Evolutionary conservation across 2,329 filamentous ascomycete species (phyloP), one percentile per base, ranked within the genome.

Genomic region (Neopestalotiopsis clavispora): DNA sequence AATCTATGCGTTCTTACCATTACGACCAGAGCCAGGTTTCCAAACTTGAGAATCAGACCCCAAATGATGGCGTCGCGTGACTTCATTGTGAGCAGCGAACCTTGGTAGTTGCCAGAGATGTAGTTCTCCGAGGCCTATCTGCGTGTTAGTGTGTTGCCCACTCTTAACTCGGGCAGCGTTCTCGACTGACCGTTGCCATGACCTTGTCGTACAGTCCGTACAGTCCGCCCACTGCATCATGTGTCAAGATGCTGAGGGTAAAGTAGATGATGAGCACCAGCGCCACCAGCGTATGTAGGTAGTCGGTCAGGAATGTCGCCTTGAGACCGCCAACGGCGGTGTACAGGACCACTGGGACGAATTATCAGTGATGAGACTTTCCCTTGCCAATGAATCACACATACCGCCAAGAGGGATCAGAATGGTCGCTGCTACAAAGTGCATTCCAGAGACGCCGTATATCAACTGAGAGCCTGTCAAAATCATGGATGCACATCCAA

Each of bases 181-280:
- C 28, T 13, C 23, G 57, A 32, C 73, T 75, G 2, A 81, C 79
- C 0, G 80, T 80, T 2, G 82, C 83, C 45, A 79, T 75, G 3
- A 86, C 78, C 71, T 84, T 85, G 17, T 85, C 81, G 66, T 84
- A 86, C 0, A 86, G 75, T 0, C 82, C 83, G 2, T 74, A 73
- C 1, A 84, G 68, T 0, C 82, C 83, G 2, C 82, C 83, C 23
- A 86, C 75, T 0, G 78, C 75, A 4, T 81, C 77, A 68, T 83
- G 79, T 1, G 79, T 82, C 5, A 86, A 70, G n/a, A 85, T 79
- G 0, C 78, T 74, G 2, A 86, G 72, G 0, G 84, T 83, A 70
- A 86, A 85, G 70, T 82, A 85, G 20, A 85, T 82, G 23, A 86
- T 78, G 4, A 86, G 76, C 34, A 86, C 81, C 4, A 86, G 71